Base-by-base conservation (phyloP, 805 yeast genomes). In the Lipomyces japonicus region DNA sequence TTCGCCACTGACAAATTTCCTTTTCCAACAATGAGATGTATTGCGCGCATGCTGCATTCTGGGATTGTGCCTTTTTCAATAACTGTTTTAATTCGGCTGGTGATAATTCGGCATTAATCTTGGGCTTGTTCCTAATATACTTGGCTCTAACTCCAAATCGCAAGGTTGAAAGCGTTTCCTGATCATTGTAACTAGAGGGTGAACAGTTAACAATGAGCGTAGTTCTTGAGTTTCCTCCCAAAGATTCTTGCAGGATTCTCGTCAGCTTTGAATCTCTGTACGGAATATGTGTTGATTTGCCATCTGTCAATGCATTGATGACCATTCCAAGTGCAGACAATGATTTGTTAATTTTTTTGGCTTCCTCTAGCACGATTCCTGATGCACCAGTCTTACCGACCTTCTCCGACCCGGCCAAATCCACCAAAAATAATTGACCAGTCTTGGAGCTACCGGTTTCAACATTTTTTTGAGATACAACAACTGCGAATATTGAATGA, bases 351-450 rank as follows among this genome's bases (percentile, higher is more conserved):
- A 89, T 84, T 53, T 83, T 86, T 61, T 85, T 85, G 0, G 95
- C 88, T 60, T 89, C 96, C 63, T 87, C 90, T 5, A 85, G 69
- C 1, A 82, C 75, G 58, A 79, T 80, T 1, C 93, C 93, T 0
- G 78, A 67, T 0, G 90, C 91, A 2, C 93, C 91, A 0, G 93
- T 80, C 56, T 81, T 83, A 50, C 80, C 80, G 34, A 82, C 79
- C 64, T 81, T 85, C 65, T 90, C 96, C 21, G 91, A 82, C 4
- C 96, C 95, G 0, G 95, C 95, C 56, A 88, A 72, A 68, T 88
- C 96, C 10, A 87, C 91, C 32, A 88, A 66, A 60, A 81, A 84
- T 52, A 88, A 71, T 51, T 78, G 80, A 3, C 89, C 82, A 34
- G 75, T 71, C 63, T 79, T 83, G 19, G 77, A 71, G 4, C 79